Conservation (phyloP, 2,329 filamentous ascomycete genomes). For the Orbilia blumenaviensis region DNA sequence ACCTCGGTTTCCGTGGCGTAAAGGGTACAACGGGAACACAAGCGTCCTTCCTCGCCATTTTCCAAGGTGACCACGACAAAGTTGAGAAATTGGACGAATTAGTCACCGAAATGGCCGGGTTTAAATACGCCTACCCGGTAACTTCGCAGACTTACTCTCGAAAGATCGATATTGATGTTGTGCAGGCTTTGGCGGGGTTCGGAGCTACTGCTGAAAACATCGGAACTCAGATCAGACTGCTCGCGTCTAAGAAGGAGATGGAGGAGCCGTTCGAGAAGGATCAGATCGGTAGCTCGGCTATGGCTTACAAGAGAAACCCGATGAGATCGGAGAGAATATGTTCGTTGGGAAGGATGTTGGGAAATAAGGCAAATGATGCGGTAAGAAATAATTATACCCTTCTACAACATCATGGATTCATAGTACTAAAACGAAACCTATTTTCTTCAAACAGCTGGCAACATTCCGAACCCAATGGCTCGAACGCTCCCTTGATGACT, state of each 20-base stretch:
- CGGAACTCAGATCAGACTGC: slow-evolving; percentile 75
- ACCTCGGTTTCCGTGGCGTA: slow-evolving; percentile 78
- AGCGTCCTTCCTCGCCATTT: slow-evolving; percentile 78
- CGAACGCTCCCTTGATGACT: slow-evolving; percentile 81
- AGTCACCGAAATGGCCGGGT: slow-evolving; percentile 73
- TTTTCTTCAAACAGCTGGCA: background rate
- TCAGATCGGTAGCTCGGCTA: slow-evolving; percentile 76
- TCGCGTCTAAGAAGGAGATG: slow-evolving; percentile 80
- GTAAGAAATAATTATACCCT: slow-evolving; percentile 45
- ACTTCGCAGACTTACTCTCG: slow-evolving; percentile 79
- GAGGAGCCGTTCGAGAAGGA: slow-evolving; percentile 84
- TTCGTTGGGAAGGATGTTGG: slow-evolving; percentile 59
- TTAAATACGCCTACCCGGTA: slow-evolving; percentile 70
- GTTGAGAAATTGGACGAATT: slow-evolving; percentile 71
- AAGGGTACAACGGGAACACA: slow-evolving; percentile 80
- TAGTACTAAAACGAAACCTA: too few species aligned
- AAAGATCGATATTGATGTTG: slow-evolving; percentile 82
- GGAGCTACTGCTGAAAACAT: slow-evolving; percentile 82
- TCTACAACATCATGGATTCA: background rate
- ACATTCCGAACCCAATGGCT: slow-evolving; percentile 72
- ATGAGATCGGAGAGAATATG: slow-evolving; percentile 63
- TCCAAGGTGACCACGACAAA: slow-evolving; percentile 60
- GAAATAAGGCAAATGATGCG: slow-evolving; percentile 55
- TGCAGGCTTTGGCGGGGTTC: slow-evolving; percentile 80
- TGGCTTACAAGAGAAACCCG: slow-evolving; percentile 69